phyloP scores from a whole-genome alignment of 2,329 filamentous ascomycete genomes.

The Phoma herbarum region DNA sequence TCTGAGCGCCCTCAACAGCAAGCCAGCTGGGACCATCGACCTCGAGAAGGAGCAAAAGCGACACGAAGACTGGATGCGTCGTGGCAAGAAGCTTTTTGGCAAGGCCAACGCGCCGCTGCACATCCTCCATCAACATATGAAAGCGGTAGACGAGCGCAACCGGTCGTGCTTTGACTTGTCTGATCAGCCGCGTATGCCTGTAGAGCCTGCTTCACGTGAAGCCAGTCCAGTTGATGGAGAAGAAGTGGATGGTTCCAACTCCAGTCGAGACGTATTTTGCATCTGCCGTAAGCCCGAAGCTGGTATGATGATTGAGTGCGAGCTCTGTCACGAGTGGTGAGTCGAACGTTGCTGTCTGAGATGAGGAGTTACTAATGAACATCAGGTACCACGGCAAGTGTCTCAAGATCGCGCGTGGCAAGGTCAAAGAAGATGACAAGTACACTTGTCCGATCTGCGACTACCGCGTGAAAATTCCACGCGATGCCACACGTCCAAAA shows the following conservation, averaged over 20 bases:
- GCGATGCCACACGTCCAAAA: constrained; percentile 93
- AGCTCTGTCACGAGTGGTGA: constrained; percentile 96
- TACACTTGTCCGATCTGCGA: constrained; percentile 99
- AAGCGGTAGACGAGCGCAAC: constrained; percentile 90
- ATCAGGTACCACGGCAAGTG: constrained; percentile 97
- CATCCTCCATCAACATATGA: constrained; percentile 93
- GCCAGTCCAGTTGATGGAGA: constrained; percentile 66
- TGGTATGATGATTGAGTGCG: constrained; percentile 99
- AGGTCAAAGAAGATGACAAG: constrained; percentile 97
- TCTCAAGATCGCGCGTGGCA: constrained; percentile 94
- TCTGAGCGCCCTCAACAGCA: constrained; percentile 88
- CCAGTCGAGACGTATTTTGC: constrained; percentile 86
- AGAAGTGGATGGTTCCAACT: constrained; percentile 56
- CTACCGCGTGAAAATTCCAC: constrained; percentile 94
- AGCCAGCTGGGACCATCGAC: constrained; percentile 88
- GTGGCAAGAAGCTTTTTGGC: constrained; percentile 96
- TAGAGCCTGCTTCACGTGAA: constrained; percentile 90
- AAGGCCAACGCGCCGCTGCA: constrained; percentile 97
- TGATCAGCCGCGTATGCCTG: constrained; percentile 87
- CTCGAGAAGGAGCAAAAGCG: constrained; percentile 93
- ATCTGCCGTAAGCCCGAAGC: constrained; percentile 93
- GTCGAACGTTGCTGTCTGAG: constrained; percentile 41
- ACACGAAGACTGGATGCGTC: constrained; percentile 99
- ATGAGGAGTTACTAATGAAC: constrained; percentile 35
- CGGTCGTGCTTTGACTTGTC: constrained; percentile 88